Evolutionary conservation across 768 basidiomycete genomes (phyloP).

Genomic region (Amanita pallidorosea): DNA sequence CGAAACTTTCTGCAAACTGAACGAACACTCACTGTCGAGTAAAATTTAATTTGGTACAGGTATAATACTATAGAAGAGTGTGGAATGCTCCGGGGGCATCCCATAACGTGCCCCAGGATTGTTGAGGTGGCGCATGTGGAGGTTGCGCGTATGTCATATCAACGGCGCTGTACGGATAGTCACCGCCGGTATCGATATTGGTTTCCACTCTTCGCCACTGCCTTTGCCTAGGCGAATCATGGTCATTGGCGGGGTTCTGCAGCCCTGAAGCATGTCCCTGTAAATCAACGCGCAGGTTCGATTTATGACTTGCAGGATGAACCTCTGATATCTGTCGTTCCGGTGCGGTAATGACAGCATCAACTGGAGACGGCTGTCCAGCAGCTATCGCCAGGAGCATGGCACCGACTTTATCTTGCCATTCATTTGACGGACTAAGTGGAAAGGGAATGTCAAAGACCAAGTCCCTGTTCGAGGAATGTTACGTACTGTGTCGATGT

Average conservation of each 20-base stretch:
- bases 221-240: conserved; percentile 27
- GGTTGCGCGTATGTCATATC: conserved; percentile 9
- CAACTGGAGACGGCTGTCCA: conserved; percentile 3
- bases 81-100: too few species aligned
- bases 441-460: not conserved
- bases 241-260: conserved; percentile 13
- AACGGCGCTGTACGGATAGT: conserved; percentile 12
- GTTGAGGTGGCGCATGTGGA: not conserved
- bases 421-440: conserved; percentile 69
- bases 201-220: conserved; percentile 38
- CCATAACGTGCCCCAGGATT: not conserved
- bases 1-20: too few species aligned
- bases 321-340: not conserved
- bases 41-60: too few species aligned
- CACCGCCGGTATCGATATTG: conserved; percentile 15
- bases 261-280: conserved; percentile 6
- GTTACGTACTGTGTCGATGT: conserved; percentile 53
- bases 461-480: not conserved
- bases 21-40: too few species aligned
- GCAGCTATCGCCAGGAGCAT: conserved; percentile 20
- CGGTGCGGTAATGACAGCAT: conserved; percentile 2
- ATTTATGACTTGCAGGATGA: not conserved
- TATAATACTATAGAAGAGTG: too few species aligned
- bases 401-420: conserved; percentile 60
- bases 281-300: conserved; percentile 10